A percentile compares a stretch with the other conserved stretches of the same genome.
Evolutionary conservation across 2,329 filamentous ascomycete genomes (phyloP).

Genomic region (Diaporthe eres): DNA sequence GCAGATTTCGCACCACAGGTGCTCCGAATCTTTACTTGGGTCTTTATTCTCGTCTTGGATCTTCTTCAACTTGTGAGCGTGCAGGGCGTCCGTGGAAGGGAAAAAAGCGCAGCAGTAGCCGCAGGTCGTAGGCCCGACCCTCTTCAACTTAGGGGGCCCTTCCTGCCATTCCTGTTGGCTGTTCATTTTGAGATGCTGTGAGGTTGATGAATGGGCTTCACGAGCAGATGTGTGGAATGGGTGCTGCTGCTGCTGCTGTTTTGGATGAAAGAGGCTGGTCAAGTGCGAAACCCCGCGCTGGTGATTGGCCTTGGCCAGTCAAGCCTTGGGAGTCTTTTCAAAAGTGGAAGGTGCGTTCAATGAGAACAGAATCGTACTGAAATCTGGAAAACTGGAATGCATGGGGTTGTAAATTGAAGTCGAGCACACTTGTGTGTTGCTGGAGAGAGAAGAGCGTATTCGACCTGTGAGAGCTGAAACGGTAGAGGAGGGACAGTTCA

Average conservation of each 20-base stretch:
- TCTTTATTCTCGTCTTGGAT: conserved; percentile 44
- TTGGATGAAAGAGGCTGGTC: not conserved
- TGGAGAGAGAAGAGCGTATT: not conserved
- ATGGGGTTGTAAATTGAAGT: not conserved
- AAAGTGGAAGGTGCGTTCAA: not conserved
- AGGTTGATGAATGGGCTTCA: too few species aligned
- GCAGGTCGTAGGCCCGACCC: conserved; percentile 5
- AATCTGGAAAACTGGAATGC: not conserved
- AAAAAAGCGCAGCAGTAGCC: conserved; percentile 43
- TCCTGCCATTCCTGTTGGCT: not conserved
- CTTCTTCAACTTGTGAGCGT: conserved; percentile 48
- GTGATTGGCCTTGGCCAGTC: not conserved
- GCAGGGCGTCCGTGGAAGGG: conserved; percentile 42
- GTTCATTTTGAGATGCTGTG: not conserved
- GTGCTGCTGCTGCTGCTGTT: not conserved
- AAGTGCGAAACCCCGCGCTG: not conserved
- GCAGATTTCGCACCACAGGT: conserved; percentile 57
- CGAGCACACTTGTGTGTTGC: too few species aligned
- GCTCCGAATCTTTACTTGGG: conserved; percentile 29
- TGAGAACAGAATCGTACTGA: not conserved
- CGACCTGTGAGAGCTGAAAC: not conserved
- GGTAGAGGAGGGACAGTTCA: not conserved
- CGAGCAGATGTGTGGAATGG: not conserved
- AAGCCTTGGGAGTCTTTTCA: not conserved
- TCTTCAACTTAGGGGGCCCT: not conserved